Evolutionary conservation across 371 early-diverging fungal species (phyloP), one percentile per base, ranked within the genome.

Genomic region (Coemansia sp.): DNA sequence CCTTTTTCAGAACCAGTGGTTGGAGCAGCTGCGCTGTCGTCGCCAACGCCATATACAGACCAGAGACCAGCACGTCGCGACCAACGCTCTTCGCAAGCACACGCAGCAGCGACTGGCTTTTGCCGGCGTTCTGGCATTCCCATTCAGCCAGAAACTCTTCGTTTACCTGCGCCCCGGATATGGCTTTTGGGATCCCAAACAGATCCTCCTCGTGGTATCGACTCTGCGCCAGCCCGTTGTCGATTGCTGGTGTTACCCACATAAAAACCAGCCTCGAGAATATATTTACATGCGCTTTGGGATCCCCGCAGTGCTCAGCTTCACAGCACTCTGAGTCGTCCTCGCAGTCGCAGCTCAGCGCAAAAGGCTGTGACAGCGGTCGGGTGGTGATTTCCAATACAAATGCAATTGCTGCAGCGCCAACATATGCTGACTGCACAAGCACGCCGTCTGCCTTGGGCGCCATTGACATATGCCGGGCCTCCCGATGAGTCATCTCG

Each of bases 21-120:
- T 68, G 68, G 18, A 47, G 85, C 60, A 75, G 94, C 94, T 68
- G 93, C 87, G 7, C 71, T 54, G 2, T 77, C 72, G 78, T 94
- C 92, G 78, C 92, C 85, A n/a, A 89, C 4, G 61, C 78, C 86
- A 47, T 37, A n/a, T 55, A 65, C 8, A 48, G 5, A 3, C 67
- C 65, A 4, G 67, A 64, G 5, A 64, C 16, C 16, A 44, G 3
- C 4, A 65, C 9, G 0, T 55, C 66, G 29, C 31, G 66, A 43
- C 57, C 16, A 14, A 33, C 37, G 10, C 14, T 5, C 3, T 29
- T 54, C 18, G 12, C 18, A 4, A 54, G 40, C 16, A 54, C 37
- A 10, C 12, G 3, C 29, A 54, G 31, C 3, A 54, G 31, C 1
- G 55, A 54, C 5, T 10, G n/a, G 24, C 29, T 24, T 11, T 36